Evolutionary conservation across 805 yeast genomes (phyloP).

Genomic region (Lipomyces anomalus): DNA sequence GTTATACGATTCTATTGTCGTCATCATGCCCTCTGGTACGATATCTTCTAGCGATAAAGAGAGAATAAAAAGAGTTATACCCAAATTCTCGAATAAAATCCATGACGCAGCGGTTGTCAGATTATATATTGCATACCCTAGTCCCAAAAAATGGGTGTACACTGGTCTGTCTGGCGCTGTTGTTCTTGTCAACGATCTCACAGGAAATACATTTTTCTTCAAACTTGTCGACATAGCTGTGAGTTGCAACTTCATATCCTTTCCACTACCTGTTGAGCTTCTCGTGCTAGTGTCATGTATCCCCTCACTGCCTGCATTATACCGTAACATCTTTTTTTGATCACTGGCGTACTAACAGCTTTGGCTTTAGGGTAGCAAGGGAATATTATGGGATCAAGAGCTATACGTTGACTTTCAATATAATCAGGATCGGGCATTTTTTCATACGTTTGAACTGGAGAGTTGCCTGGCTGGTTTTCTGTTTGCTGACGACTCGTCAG

Average conservation of each 20-base stretch:
- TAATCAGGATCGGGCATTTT: conserved; percentile 86
- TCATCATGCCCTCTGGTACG: conserved; percentile 12
- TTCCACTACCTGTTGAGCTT: too few relatives aligned
- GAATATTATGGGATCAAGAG: conserved; percentile 96
- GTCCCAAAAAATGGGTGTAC: conserved; percentile 68
- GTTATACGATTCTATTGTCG: too few relatives aligned
- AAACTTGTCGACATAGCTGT: conserved; percentile 69
- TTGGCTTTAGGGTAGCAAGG: conserved; percentile 51
- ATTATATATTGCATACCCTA: conserved; percentile 82
- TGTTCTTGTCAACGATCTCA: conserved; percentile 79
- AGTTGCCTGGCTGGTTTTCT: conserved; percentile 78
- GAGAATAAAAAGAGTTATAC: conserved; percentile 77
- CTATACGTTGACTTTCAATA: conserved; percentile 78
- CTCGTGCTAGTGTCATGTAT: too few relatives aligned
- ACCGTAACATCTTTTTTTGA: not conserved
- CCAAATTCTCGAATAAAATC: conserved; percentile 78
- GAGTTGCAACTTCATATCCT: not conserved
- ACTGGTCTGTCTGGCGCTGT: conserved; percentile 91
- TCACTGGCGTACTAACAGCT: too few relatives aligned
- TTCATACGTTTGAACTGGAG: conserved; percentile 89
- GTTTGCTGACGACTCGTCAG: conserved; percentile 82
- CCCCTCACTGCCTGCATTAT: not conserved
- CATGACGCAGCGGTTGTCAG: conserved; percentile 86
- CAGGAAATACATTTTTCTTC: conserved; percentile 86
- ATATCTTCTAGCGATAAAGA: conserved; percentile 65